Base-by-base conservation (phyloP, 2,329 filamentous ascomycete genomes). In the Apiospora arundinis region DNA sequence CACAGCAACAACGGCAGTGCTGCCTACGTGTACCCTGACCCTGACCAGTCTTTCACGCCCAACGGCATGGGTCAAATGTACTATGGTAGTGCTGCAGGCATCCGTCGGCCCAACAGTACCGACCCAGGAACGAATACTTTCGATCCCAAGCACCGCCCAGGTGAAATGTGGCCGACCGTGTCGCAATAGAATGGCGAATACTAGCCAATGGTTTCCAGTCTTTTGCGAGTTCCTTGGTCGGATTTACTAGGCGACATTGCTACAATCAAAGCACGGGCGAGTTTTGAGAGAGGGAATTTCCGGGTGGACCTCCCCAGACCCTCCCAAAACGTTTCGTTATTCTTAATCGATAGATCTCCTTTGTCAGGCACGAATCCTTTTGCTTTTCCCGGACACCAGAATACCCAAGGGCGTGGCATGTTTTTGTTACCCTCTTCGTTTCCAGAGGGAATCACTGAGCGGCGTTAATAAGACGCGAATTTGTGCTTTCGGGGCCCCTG, bases 21-120 rank as follows among this genome's bases (percentile, higher is more conserved):
- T 68, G 86, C 86, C 74, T 95, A 94, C 74, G 91, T 93, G 73
- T 97, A 97, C 79, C 90, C 92, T 9, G 97, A 98, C 76, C 93
- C 94, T 0, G 94, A 97, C 76, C 89, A 90, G 37, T 87, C 88
- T 46, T 87, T 89, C 68, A 87, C 87, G 49, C 86, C 86, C 45
- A 77, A 82, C 5, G 87, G 88, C 56, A 87, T 91, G 79, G 88
- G 87, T 45, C 90, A 92, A 76, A 90, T 94, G 84, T 95, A 95
- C 80, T 95, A 95, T 75, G 86, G 88, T 46, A 90, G 90, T 73
- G 88, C 80, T 11, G 74, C 77, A 63, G 80, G 90, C 72, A 90
- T 94, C 75, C 90, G 93, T 71, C 88, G 93, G 72, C 91, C 92
- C 4, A 92, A 92, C 75, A 94, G 93, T 85, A 90, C 93, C 3